Evolutionary conservation across 768 basidiomycete genomes (phyloP), one percentile per base, ranked within the genome.

Genomic region (Lyophyllum semitale): DNA sequence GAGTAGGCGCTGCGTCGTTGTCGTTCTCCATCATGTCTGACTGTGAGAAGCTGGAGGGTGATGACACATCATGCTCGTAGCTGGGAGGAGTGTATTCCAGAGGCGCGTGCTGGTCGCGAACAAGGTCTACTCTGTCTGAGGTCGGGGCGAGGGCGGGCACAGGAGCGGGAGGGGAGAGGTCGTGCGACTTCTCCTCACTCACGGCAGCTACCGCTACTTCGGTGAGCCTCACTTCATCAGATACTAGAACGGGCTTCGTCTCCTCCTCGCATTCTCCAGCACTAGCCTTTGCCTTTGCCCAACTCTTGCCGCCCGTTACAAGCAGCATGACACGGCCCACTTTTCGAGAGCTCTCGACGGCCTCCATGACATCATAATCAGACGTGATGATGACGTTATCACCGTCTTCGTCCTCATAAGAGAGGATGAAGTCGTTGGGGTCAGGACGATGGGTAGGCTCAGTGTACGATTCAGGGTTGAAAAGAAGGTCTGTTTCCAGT

Each of bases 341-440:
- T 4, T 48, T 48, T 27, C 25, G 46, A 17, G 53, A 38, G 3
- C 13, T 27, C 8, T 20, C 26, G 11, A 54, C 44, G n/a, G 53
- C 53, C 6, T 54, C 46, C 4, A 38, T 18, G 13, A 54, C 53
- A 26, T 54, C 40, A 11, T 22, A 22, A 18, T 54, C 45, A 18
- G 46, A 35, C 15, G 30, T 23, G 22, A 54, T 54, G 13, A 47
- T 29, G 15, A 54, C 53, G 11, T 42, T 9, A 48, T 54, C 53
- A 6, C 46, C 53, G 15, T 54, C 53, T 2, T 54, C 53, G 37
- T 54, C 53, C 29, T n/a, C 23, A 18, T 48, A 54, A 4, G 38
- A 47, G 15, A 54, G 20, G 8, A 25, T 23, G 20, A 54, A 48
- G 32, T 54, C 53, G 29, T 41, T 29, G 23, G 35, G 45, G 29